Base-by-base conservation (phyloP, 116 monocot genomes). In the Trichopus zeylanicus region DNA sequence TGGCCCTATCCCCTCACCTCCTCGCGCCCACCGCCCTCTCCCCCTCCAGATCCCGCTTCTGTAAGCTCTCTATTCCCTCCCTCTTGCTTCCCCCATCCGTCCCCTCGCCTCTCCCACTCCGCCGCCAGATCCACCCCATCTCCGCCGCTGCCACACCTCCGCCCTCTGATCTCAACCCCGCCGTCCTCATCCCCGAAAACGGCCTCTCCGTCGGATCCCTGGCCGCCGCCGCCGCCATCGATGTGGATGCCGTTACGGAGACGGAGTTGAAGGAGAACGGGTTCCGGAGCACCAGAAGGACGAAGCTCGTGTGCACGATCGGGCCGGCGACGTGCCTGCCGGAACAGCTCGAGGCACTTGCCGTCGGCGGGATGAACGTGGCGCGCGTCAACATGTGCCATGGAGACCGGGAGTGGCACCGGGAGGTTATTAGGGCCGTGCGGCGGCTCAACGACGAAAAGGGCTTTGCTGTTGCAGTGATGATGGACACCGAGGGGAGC, bases 401-500 rank as follows among this genome's bases (percentile, higher is more conserved):
- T 39, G 97, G 87, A 30, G 72, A 76, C 38, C 97, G 71, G 48
- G 84, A 74, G 29, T 97, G 97, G 91, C 97, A 97, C 57, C 83
- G 91, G 0, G 48, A 59, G 34, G 97, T 91, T 16, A 91, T 97
- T 20, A 49, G 78, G 29, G 62, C 63, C 20, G 97, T 97, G 18
- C 68, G 91, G 57, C 67, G 70, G 65, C 67, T 97, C 21, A 97
- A 90, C 65, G 87, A 91, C 77, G 97, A 97, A 81, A 97, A 97
- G 69, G 97, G 97, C 1, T 97, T 74, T 29, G 97, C 97, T 0
- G 89, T 97, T 2, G 97, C 97, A 11, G 80, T 97, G 20, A 97
- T 97, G 97, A 97, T 97, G 91, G 97, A 97, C 48, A 97, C 97
- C 30, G 91, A 97, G 69, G 97, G 97, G 29, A 91, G 91, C 59